Percentiles rank a stretch among this genome's conserved stretches.
Evolutionary conservation across 805 yeast species (phyloP).

Genomic region (Saccharomycopsis lassenensis): DNA sequence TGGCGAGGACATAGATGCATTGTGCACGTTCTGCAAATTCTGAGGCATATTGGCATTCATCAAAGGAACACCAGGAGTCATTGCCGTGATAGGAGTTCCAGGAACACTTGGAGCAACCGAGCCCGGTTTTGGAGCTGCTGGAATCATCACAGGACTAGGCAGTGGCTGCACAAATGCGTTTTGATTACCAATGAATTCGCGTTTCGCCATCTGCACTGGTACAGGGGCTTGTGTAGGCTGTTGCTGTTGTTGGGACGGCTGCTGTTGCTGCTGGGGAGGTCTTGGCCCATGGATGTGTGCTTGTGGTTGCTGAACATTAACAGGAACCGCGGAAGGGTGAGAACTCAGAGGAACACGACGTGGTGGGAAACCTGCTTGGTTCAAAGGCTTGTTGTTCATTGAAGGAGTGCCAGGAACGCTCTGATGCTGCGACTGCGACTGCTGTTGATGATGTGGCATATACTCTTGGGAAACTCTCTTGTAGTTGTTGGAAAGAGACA

Average conservation of each 20-base stretch:
- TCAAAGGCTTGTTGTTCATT: not conserved
- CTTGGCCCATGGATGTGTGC: not conserved
- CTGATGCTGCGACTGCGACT: slow-evolving; percentile 1
- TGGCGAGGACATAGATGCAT: no score
- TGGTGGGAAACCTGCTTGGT: not conserved
- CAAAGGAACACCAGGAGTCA: not conserved
- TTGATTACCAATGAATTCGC: slow-evolving; percentile 2
- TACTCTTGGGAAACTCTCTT: not conserved
- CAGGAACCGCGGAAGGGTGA: not conserved
- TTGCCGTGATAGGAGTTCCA: not conserved
- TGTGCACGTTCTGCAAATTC: no score
- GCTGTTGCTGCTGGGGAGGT: slow-evolving; percentile 10
- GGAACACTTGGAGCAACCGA: slow-evolving; percentile 3
- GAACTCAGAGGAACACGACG: not conserved
- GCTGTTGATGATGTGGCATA: not conserved
- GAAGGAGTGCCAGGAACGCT: slow-evolving; percentile 1
- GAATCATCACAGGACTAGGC: not conserved
- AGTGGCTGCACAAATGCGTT: not conserved
- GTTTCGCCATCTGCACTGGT: slow-evolving; percentile 7
- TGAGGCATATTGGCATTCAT: no score
- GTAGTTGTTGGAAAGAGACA: slow-evolving; percentile 3
- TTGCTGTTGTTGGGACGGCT: slow-evolving; percentile 16
- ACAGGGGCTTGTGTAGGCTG: slow-evolving; percentile 7
- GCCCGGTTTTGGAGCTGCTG: slow-evolving; percentile 4
- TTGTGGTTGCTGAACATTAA: slow-evolving; percentile 2